These are phyloP conservation scores for Trypanosomatidae sp. DNA, from an alignment of 208 protist genomes.

Conservation along the genomic window DNA sequence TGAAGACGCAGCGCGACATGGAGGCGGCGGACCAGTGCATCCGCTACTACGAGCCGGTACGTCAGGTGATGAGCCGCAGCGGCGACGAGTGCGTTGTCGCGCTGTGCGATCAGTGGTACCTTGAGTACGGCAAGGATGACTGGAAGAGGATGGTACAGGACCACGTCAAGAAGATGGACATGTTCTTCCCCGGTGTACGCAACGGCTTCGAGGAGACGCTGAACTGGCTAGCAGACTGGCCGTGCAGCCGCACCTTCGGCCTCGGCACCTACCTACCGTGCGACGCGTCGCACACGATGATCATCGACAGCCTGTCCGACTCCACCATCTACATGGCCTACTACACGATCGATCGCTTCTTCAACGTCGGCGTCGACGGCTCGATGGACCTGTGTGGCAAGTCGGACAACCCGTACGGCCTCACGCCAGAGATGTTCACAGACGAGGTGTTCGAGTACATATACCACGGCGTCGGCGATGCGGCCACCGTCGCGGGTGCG, in stretches of 20 bases:
- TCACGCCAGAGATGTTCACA: constrained; percentile 95
- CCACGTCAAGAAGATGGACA: constrained; percentile 92
- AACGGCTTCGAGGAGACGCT: constrained; percentile 95
- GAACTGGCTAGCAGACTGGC: constrained; percentile 99
- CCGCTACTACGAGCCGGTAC: constrained; percentile 97
- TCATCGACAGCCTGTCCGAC: constrained; percentile 99
- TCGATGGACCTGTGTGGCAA: constrained; percentile 43
- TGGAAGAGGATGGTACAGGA: constrained; percentile 92
- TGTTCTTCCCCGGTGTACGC: constrained; percentile 91
- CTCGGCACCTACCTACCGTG: constrained; percentile 99
- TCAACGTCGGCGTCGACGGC: constrained; percentile 89
- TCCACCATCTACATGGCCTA: constrained; percentile 99
- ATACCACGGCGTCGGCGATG: constrained; percentile 78
- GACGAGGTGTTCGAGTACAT: constrained; percentile 96
- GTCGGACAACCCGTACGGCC: constrained; percentile 69
- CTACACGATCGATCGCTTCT: constrained; percentile 99
- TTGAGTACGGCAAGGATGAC: constrained; percentile 98
- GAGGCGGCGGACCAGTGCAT: constrained; percentile 82
- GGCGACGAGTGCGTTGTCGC: constrained; percentile 99
- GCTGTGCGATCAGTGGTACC: constrained; percentile 99
- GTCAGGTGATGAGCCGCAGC: constrained; percentile 97
- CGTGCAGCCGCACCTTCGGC: constrained; percentile 99
- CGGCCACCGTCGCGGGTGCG: constrained; percentile 44
- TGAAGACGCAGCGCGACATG: constrained; percentile 76
- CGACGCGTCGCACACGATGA: constrained; percentile 84